Percentiles rank a stretch among this genome's conserved stretches.
Evolutionary conservation across 495 filamentous ascomycete species (phyloP).

Genomic region (Evernia prunastri): DNA sequence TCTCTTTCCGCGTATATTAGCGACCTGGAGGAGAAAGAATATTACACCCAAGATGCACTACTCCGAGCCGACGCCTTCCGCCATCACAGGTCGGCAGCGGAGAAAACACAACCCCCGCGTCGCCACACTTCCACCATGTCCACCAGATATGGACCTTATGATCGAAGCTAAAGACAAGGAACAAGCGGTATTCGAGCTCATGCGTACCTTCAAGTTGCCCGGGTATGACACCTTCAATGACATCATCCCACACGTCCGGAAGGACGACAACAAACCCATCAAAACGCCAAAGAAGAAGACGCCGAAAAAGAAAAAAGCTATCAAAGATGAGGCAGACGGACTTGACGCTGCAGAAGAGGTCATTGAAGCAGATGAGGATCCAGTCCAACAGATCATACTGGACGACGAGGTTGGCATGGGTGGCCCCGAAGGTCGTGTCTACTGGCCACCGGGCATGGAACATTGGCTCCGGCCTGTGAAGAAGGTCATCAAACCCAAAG

Average conservation of each 20-base stretch:
- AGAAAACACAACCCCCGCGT: constrained; percentile 81
- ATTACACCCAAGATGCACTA: constrained; percentile 98
- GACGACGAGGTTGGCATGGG: constrained; percentile 83
- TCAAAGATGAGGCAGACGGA: constrained; percentile 45
- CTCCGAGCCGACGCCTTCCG: constrained; percentile 67
- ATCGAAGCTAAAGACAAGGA: constrained; percentile 99
- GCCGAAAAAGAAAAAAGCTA: constrained; percentile 42
- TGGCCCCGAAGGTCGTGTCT: constrained; percentile 76
- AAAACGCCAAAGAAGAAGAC: constrained; percentile 44
- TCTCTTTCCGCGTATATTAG: constrained; percentile 65
- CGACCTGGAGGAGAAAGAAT: constrained; percentile 78
- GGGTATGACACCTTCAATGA: constrained; percentile 70
- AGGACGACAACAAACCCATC: constrained; percentile 67
- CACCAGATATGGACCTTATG: constrained; percentile 84
- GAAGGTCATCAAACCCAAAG: constrained; percentile 58
- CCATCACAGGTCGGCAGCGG: constrained; percentile 68
- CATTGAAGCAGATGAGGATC: constrained; percentile 31
- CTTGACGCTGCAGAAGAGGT: constrained; percentile 40
- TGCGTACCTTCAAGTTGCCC: constrained; percentile 77
- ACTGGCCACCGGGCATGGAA: constrained; percentile 86
- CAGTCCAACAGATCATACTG: constrained; percentile 38
- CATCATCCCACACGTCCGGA: constrained; percentile 66
- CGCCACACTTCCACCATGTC: constrained; percentile 70
- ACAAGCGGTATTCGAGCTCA: constrained; percentile 91
- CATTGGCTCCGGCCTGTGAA: constrained; percentile 83